Evolutionary conservation across 2,329 filamentous ascomycete species (phyloP), one percentile per base, ranked within the genome.

Genomic region (Cladophialophora exuberans): DNA sequence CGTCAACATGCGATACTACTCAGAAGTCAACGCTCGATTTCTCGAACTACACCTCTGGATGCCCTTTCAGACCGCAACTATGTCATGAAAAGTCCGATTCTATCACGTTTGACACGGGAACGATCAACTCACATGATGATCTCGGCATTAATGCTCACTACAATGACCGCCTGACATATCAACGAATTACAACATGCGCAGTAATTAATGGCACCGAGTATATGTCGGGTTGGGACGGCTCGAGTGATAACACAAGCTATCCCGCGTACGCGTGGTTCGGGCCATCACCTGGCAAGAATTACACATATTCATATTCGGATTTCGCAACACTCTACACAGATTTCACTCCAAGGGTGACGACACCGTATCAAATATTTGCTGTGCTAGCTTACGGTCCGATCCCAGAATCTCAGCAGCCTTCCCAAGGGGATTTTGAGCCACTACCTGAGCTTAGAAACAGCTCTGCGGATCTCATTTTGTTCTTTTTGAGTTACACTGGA

Each of bases 121-220:
- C 56, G 9, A 56, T 63, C 17, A 56, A 63, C 38, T 62, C 61
- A 3, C 56, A 62, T 38, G 25, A 52, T 4, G 44, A 60, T 22
- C 44, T 63, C 6, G 61, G 59, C 17, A 63, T 63, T 28, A 63
- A 63, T 31, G 51, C 61, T 9, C n/a, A 42, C 10, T 52, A 48
- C 9, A 28, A 47, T 10, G 56, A 63, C 26, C 54, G 57, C 15
- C 26, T 63, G 11, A 56, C 26, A 20, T 63, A 62, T 47, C 52
- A 50, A 26, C 48, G 54, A 36, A 41, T 56, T 6, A 60, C 54
- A 17, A 56, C 50, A 23, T 63, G 61, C 53, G 54, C 61, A 6
- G 56, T 60, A 15, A 38, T 62, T n/a, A 55, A 59, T 15, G 48
- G 23, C 9, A 57, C 45, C 11, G 55, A 39, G n/a, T 42, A 39